Evolutionary conservation across 2,329 filamentous ascomycete species (phyloP).

Genomic region (Beauveria pseudobassiana): DNA sequence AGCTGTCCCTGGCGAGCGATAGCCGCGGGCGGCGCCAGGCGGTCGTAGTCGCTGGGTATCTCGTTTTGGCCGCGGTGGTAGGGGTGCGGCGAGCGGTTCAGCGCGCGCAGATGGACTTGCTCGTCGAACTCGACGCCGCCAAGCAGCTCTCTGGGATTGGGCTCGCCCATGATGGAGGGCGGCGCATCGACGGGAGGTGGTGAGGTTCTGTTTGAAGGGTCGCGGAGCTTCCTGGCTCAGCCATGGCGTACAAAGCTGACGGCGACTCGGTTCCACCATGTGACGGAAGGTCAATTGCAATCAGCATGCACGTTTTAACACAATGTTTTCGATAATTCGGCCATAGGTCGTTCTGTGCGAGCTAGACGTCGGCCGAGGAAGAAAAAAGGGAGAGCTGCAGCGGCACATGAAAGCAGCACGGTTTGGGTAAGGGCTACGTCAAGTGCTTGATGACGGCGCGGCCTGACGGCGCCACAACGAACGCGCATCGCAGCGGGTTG

Average conservation of each 20-base stretch:
- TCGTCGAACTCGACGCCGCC: conserved; percentile 27
- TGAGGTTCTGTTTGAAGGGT: not conserved
- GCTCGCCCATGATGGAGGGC: conserved; percentile 38
- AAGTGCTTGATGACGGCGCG: not conserved
- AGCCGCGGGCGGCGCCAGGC: conserved; percentile 9
- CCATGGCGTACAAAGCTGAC: not conserved
- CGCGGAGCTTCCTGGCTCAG: not conserved
- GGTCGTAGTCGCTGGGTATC: conserved; percentile 44
- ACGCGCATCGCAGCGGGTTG: not conserved
- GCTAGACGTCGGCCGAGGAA: not conserved
- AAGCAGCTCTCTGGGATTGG: conserved; percentile 29
- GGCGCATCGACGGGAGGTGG: not conserved
- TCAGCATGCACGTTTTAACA: not conserved
- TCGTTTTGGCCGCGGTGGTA: conserved; percentile 55
- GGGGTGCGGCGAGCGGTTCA: conserved; percentile 59
- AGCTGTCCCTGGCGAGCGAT: conserved; percentile 13
- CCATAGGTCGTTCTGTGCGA: not conserved
- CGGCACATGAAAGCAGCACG: conserved; percentile 2
- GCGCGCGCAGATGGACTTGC: conserved; percentile 35
- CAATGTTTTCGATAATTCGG: not conserved
- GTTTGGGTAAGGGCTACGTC: conserved; percentile 6
- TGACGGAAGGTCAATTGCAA: not conserved
- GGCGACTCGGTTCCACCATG: not conserved
- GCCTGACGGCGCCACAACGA: not conserved
- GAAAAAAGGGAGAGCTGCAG: not conserved